These are phyloP conservation scores for Vicia sativa DNA, from an alignment of 306 rosid genomes.

Conservation along the genomic window DNA sequence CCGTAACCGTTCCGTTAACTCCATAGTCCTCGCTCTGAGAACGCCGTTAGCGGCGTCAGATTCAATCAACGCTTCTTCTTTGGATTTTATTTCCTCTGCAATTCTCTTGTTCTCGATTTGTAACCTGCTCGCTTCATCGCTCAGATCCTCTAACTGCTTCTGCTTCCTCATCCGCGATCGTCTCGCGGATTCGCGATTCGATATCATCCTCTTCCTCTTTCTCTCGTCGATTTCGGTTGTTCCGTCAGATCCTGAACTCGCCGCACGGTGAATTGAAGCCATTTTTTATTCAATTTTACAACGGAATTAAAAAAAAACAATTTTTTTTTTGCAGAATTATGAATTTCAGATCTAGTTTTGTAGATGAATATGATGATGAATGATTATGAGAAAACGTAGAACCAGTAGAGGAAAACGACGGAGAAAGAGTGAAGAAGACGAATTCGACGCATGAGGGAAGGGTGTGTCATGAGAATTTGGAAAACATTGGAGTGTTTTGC, in stretches of 20 bases:
- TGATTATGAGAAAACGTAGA: constrained; percentile 57
- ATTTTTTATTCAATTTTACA: constrained; percentile 34
- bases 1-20: constrained; percentile 70
- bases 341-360: constrained; percentile 26
- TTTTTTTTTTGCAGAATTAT: neutral
- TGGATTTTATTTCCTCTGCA: constrained; percentile 49
- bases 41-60: constrained; percentile 60
- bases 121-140: constrained; percentile 55
- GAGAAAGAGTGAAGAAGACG: constrained; percentile 54
- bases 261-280: constrained; percentile 52
- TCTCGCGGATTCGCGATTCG: constrained; percentile 93
- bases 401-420: constrained; percentile 56
- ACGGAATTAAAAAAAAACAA: neutral
- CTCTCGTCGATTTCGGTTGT: constrained; percentile 64
- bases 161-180: constrained; percentile 93
- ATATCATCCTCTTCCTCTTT: constrained; percentile 92
- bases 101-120: constrained; percentile 54
- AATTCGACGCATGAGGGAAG: constrained; percentile 49
- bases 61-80: constrained; percentile 58
- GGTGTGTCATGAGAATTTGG: constrained; percentile 31
- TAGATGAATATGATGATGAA: neutral
- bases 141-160: constrained; percentile 80
- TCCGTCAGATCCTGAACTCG: constrained; percentile 80
- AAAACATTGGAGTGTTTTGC: constrained; percentile 43
- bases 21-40: constrained; percentile 66